Evolutionary conservation across 2,329 filamentous ascomycete species (phyloP).

Genomic region (Parafenestella ontariensis): DNA sequence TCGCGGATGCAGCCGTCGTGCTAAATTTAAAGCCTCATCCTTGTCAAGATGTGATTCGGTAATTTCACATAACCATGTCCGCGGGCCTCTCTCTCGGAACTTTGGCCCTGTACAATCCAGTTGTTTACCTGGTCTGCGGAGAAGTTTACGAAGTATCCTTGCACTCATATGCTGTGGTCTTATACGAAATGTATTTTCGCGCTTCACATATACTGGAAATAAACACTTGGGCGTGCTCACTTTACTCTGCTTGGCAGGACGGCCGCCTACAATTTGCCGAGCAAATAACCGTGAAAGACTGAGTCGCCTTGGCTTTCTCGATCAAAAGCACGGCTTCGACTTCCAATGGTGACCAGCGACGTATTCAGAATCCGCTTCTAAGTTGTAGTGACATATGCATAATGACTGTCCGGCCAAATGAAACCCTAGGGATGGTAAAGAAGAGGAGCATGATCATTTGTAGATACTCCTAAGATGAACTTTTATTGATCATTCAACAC

Average conservation of each 20-base stretch:
- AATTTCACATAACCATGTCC: background rate
- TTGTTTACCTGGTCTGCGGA: background rate
- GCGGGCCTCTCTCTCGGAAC: background rate
- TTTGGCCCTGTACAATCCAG: background rate
- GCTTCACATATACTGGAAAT: background rate
- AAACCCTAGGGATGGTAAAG: background rate
- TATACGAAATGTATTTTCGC: too few relatives aligned
- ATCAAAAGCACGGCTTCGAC: background rate
- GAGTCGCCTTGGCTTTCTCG: background rate
- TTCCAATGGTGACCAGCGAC: background rate
- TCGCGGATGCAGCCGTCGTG: background rate
- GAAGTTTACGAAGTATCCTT: background rate
- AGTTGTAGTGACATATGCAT: background rate
- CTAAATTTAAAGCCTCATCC: background rate
- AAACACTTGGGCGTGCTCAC: background rate
- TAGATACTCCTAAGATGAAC: background rate
- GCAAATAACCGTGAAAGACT: background rate
- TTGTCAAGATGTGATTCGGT: background rate
- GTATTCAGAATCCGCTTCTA: background rate
- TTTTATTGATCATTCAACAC: background rate
- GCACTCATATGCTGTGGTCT: background rate
- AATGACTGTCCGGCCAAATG: background rate
- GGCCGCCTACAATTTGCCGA: background rate
- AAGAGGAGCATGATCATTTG: background rate
- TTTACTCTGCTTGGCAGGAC: constrained; percentile 1